phyloP scores from a whole-genome alignment of 331 rosid species.

The Pyracantha coccinea region DNA sequence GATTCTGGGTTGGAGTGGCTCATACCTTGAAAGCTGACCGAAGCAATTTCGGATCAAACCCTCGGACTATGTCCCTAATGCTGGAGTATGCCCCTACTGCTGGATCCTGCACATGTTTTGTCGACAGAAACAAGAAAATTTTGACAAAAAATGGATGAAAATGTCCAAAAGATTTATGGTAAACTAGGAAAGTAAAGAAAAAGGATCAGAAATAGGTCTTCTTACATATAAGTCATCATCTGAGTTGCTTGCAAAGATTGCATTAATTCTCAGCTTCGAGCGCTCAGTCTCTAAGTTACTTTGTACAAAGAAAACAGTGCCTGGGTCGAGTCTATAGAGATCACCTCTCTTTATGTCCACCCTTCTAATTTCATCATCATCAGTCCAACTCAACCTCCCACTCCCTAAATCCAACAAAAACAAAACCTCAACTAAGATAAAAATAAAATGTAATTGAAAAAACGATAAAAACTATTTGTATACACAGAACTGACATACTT shows the following conservation, averaged over 20 bases:
- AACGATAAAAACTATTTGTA: background rate
- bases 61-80: slow-evolving; percentile 43
- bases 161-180: background rate
- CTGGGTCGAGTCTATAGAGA: slow-evolving; percentile 44
- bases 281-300: slow-evolving; percentile 53
- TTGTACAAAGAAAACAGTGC: slow-evolving; percentile 57
- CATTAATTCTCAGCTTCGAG: slow-evolving; percentile 55
- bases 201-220: background rate
- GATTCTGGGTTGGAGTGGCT: background rate
- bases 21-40: slow-evolving; percentile 68
- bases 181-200: background rate
- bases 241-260: slow-evolving; percentile 44
- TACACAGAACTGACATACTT: too few species aligned
- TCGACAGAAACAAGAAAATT: background rate
- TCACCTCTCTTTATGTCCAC: slow-evolving; percentile 55
- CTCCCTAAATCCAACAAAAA: slow-evolving; percentile 38
- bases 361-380: slow-evolving; percentile 21
- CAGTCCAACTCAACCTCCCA: slow-evolving; percentile 53
- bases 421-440: background rate
- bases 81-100: slow-evolving; percentile 72
- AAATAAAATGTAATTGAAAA: background rate
- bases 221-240: slow-evolving; percentile 40
- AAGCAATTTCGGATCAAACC: slow-evolving; percentile 55
- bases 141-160: background rate
- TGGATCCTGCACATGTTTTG: slow-evolving; percentile 41